Evolutionary conservation across 116 monocot genomes (phyloP).

Genomic region (Iris pallida): DNA sequence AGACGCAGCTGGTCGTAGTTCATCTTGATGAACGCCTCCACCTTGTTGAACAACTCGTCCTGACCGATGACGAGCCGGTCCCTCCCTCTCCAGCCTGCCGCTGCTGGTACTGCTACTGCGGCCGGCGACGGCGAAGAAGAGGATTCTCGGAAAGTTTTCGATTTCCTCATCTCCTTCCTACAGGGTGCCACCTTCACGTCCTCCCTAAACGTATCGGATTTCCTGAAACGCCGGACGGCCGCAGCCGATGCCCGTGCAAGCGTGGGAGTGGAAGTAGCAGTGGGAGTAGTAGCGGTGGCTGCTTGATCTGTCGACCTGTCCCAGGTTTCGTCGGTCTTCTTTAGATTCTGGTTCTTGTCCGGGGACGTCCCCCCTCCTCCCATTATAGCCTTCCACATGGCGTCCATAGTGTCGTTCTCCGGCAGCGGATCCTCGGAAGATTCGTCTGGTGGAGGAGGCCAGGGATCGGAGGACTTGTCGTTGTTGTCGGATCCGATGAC

Average conservation of each 20-base stretch:
- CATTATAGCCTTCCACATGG: constrained; percentile 63
- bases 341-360: constrained; percentile 3
- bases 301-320: background rate
- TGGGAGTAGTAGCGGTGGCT: background rate
- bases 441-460: background rate
- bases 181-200: background rate
- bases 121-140: too few species aligned
- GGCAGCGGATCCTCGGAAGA: constrained; percentile 3
- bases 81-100: background rate
- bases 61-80: background rate
- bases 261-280: background rate
- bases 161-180: constrained; percentile 9
- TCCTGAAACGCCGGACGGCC: constrained; percentile 12
- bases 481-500: background rate
- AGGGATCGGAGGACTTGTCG: background rate
- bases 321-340: constrained; percentile 32
- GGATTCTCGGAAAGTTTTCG: constrained; percentile 3
- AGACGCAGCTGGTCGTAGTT: constrained; percentile 22
- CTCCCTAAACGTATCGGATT: constrained; percentile 31
- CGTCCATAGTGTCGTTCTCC: constrained; percentile 42
- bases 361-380: background rate
- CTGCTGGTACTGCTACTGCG: background rate
- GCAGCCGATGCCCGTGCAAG: background rate
- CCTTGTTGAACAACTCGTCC: constrained; percentile 9
- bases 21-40: constrained; percentile 42